phyloP scores from a whole-genome alignment of 1,284 basidiomycete genomes.

The Sparassis latifolia region DNA sequence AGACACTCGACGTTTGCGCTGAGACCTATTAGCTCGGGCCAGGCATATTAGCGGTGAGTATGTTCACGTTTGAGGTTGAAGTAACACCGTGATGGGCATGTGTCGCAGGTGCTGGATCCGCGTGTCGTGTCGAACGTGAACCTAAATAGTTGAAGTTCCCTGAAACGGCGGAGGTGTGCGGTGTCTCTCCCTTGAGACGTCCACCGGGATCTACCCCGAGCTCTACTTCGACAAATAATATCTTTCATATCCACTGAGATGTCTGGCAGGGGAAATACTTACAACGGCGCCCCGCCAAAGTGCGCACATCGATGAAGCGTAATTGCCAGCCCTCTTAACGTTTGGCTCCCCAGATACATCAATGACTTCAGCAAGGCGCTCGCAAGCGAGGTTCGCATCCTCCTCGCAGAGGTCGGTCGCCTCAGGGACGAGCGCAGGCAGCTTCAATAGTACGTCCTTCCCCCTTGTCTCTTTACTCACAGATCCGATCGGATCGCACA shows the following conservation, averaged over 20 bases:
- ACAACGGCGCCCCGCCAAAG: conserved; percentile 3
- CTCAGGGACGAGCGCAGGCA: conserved; percentile 65
- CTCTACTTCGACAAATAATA: too few relatives aligned
- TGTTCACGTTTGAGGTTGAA: too few relatives aligned
- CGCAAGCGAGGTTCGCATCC: conserved; percentile 30
- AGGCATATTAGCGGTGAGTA: too few relatives aligned
- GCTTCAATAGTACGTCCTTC: conserved; percentile 54
- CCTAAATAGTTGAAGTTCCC: too few relatives aligned
- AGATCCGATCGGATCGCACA: neutral
- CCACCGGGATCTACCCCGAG: too few relatives aligned
- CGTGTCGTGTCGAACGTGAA: too few relatives aligned
- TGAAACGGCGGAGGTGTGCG: too few relatives aligned
- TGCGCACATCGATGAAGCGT: neutral
- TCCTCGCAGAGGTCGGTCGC: conserved; percentile 66
- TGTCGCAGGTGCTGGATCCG: too few relatives aligned
- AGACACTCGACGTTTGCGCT: too few relatives aligned
- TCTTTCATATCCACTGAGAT: neutral
- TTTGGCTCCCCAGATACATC: conserved; percentile 41
- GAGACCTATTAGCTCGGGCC: too few relatives aligned
- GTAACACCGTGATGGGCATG: too few relatives aligned
- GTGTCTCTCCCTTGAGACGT: too few relatives aligned
- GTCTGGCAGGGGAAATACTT: neutral
- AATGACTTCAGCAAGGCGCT: conserved; percentile 50
- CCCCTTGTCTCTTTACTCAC: neutral
- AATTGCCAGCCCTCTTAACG: neutral